Conservation (phyloP, 2,329 filamentous ascomycete species). For the Aphanoascus verrucosus region DNA sequence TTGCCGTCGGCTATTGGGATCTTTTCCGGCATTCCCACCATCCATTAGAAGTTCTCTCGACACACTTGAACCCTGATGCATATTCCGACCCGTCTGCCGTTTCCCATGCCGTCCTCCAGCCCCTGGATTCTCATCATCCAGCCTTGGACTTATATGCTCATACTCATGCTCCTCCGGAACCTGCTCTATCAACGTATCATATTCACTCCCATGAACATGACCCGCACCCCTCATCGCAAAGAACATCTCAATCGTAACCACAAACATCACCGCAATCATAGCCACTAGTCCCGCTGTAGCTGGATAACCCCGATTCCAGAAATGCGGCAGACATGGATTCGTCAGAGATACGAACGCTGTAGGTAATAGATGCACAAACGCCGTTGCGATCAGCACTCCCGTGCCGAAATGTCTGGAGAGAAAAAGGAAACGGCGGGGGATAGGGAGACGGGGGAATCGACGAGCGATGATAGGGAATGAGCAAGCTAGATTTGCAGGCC, state of each 20-base stretch:
- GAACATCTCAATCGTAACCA: conserved; percentile 80
- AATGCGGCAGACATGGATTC: conserved; percentile 58
- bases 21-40: conserved; percentile 16
- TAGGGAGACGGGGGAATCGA: conserved; percentile 49
- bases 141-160: conserved; percentile 9
- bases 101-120: background rate
- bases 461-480: conserved; percentile 52
- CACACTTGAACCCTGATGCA: background rate
- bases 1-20: conserved; percentile 23
- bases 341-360: conserved; percentile 52
- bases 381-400: conserved; percentile 47
- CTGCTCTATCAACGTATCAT: conserved; percentile 36
- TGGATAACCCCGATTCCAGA: conserved; percentile 69
- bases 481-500: conserved; percentile 37
- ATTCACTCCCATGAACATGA: conserved; percentile 47
- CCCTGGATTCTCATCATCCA: conserved; percentile 9
- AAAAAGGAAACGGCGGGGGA: conserved; percentile 50
- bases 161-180: background rate
- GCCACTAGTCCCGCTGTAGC: conserved; percentile 72
- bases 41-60: conserved; percentile 16
- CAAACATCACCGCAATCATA: conserved; percentile 69
- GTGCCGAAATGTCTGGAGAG: conserved; percentile 50
- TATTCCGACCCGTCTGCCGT: background rate
- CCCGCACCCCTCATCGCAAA: conserved; percentile 60
- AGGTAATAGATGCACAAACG: conserved; percentile 51